A percentile compares a stretch with the other conserved stretches of the same genome.
These are phyloP conservation scores for Dendrocalamus sinicus DNA, from an alignment of 176 grass and related monocot species.

Conservation along the genomic window DNA sequence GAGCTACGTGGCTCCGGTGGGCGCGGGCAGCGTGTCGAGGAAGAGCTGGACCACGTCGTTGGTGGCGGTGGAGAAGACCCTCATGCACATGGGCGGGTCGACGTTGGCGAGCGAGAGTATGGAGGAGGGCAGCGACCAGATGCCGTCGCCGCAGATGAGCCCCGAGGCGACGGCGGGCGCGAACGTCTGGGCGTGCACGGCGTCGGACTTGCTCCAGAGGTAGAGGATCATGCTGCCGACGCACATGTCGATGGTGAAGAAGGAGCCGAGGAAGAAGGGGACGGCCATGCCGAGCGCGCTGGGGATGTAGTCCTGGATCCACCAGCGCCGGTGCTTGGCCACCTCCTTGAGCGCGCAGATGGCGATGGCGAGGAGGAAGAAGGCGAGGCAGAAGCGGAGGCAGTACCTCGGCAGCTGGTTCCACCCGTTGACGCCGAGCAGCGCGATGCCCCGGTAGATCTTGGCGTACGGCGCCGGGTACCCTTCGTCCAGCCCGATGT, in stretches of 20 bases:
- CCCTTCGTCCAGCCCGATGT: neutral
- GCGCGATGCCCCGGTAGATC: conserved; percentile 64
- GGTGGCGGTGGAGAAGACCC: conserved; percentile 53
- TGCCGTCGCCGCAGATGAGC: conserved; percentile 60
- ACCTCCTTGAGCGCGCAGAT: conserved; percentile 67
- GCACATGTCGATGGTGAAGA: conserved; percentile 83
- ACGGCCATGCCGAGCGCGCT: conserved; percentile 71
- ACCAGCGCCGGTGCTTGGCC: conserved; percentile 34
- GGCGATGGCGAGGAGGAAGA: conserved; percentile 61
- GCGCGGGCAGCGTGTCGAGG: conserved; percentile 23
- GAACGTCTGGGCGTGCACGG: conserved; percentile 39
- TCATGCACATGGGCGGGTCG: conserved; percentile 55
- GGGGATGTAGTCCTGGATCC: conserved; percentile 59
- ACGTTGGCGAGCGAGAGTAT: conserved; percentile 40
- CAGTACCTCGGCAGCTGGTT: conserved; percentile 57
- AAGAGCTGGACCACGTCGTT: conserved; percentile 51
- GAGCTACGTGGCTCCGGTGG: neutral
- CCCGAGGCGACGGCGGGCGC: conserved; percentile 55
- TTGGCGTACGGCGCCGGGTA: conserved; percentile 68
- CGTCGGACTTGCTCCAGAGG: conserved; percentile 43
- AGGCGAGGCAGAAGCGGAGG: conserved; percentile 60
- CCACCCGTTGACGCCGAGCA: conserved; percentile 56
- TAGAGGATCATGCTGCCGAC: conserved; percentile 49
- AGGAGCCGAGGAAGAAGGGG: conserved; percentile 64
- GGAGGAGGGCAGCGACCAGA: conserved; percentile 55